Percentiles rank a stretch among this genome's conserved stretches.
Conservation (phyloP, 345 rosid genomes). For the Abelmoschus esculentus region DNA sequence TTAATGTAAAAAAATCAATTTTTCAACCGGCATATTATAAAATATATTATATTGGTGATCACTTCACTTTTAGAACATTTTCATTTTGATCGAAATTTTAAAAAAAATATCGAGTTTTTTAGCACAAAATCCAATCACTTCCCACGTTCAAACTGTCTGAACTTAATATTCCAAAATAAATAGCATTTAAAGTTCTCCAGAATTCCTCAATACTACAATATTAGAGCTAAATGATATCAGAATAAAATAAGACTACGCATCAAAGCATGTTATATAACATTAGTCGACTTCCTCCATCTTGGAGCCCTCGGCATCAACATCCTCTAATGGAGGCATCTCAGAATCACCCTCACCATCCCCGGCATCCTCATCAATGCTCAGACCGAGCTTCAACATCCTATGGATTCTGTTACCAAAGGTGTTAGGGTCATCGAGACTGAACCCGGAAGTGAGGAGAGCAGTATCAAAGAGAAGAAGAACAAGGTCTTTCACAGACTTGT, state of each 20-base stretch:
- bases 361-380: conserved; percentile 80
- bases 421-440: conserved; percentile 89
- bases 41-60: too few species aligned
- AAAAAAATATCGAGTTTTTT: too few species aligned
- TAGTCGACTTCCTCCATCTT: conserved; percentile 95
- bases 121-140: too few species aligned
- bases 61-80: too few species aligned
- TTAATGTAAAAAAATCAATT: too few species aligned
- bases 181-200: background rate
- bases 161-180: too few species aligned
- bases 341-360: conserved; percentile 59
- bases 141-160: too few species aligned
- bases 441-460: conserved; percentile 73
- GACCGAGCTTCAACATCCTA: conserved; percentile 73
- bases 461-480: conserved; percentile 75
- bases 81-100: too few species aligned
- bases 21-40: too few species aligned
- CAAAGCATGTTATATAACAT: background rate
- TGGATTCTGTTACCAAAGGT: conserved; percentile 84
- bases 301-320: conserved; percentile 68
- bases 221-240: background rate
- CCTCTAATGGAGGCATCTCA: conserved; percentile 73
- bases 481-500: conserved; percentile 88
- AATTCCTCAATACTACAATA: background rate
- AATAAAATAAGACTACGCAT: background rate